These are phyloP conservation scores for Lecanicillium sp. DNA, from an alignment of 2,329 filamentous ascomycete species.

Conservation along the genomic window DNA sequence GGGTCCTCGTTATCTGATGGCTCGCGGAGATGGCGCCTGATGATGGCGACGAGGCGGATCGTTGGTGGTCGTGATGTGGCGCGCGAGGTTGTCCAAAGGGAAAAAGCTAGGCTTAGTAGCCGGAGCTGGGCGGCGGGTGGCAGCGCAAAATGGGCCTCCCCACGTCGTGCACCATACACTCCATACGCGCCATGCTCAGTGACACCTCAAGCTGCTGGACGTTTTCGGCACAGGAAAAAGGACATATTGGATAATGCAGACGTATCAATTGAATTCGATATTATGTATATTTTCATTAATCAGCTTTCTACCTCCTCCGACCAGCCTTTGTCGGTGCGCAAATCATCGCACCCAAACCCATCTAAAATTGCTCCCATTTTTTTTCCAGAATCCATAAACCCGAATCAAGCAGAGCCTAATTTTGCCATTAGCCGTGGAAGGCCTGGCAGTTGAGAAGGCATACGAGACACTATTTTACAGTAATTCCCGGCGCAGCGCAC, in stretches of 20 bases:
- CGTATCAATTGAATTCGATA: background rate
- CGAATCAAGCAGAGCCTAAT: background rate
- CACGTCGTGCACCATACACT: conserved; percentile 1
- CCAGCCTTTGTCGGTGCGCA: background rate
- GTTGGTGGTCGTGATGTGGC: background rate
- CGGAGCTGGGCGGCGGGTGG: background rate
- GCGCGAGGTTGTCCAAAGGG: conserved; percentile 6
- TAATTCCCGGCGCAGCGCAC: background rate
- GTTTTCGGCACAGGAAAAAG: too few species aligned
- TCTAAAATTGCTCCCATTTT: conserved; percentile 11
- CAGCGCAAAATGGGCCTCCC: conserved; percentile 4
- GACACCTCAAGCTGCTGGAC: too few species aligned
- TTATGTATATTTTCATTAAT: conserved; percentile 16
- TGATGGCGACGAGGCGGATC: background rate
- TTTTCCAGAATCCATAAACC: conserved; percentile 9
- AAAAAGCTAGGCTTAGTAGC: conserved; percentile 6
- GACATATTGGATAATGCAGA: background rate
- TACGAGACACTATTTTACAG: conserved; percentile 6
- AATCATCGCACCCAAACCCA: conserved; percentile 1
- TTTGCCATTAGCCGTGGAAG: background rate
- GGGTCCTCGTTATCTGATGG: background rate
- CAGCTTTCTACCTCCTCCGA: conserved; percentile 7
- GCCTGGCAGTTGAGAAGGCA: background rate
- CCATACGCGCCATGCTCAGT: too few species aligned
- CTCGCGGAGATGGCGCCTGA: conserved; percentile 17